Conservation (phyloP, 31 red algal genomes). For the Endocladia muricata region DNA sequence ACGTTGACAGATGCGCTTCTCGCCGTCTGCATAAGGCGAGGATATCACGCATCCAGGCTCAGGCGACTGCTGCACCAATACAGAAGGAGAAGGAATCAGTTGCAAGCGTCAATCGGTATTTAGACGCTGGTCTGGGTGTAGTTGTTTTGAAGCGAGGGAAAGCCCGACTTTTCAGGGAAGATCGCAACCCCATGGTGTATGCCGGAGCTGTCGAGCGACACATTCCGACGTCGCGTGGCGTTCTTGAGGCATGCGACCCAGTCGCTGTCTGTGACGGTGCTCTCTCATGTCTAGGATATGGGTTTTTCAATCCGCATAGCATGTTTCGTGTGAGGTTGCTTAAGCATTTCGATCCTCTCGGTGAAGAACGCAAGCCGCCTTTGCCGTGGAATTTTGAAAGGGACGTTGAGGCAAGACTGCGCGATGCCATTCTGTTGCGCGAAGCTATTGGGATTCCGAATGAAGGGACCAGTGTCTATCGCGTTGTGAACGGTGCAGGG, state of each 20-base stretch:
- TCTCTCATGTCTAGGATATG: conserved; percentile 28
- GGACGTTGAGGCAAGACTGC: conserved; percentile 19
- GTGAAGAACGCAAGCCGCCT: not conserved
- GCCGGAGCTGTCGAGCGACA: conserved; percentile 20
- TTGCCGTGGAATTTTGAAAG: conserved; percentile 10
- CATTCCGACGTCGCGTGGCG: not conserved
- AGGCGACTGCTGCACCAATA: not conserved
- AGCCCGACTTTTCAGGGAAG: conserved; percentile 38
- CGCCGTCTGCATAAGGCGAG: too few relatives aligned
- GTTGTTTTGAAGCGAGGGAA: conserved; percentile 55
- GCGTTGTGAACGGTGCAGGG: conserved; percentile 67
- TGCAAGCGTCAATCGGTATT: not conserved
- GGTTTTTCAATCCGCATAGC: conserved; percentile 61
- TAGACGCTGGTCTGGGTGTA: conserved; percentile 30
- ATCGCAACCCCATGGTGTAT: conserved; percentile 34
- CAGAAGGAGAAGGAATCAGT: not conserved
- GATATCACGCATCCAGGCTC: too few relatives aligned
- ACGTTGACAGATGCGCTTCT: not conserved
- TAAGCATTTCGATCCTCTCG: conserved; percentile 13
- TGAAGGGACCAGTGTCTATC: conserved; percentile 17
- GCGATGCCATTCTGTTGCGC: conserved; percentile 4
- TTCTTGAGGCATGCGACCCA: not conserved
- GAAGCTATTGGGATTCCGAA: conserved; percentile 11
- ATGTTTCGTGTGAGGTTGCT: conserved; percentile 78
- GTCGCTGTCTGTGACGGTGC: conserved; percentile 36